These are phyloP conservation scores for Penicillium angulare DNA, from an alignment of 495 filamentous ascomycete species.

Conservation along the genomic window DNA sequence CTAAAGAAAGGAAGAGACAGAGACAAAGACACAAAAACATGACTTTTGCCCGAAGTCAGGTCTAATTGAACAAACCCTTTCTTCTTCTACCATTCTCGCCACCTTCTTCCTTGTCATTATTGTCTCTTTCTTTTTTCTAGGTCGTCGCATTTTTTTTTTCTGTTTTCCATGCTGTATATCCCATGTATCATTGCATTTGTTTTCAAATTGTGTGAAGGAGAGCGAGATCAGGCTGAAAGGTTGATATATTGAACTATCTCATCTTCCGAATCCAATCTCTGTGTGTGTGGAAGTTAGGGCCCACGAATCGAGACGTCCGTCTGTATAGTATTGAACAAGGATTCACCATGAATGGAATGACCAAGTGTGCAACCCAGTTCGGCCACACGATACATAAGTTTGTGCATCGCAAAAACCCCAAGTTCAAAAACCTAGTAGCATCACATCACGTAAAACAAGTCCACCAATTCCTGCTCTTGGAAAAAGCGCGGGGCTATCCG, in stretches of 20 bases:
- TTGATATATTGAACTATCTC: too few relatives aligned
- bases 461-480: neutral
- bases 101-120: neutral
- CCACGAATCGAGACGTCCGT: conserved; percentile 10
- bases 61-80: too few relatives aligned
- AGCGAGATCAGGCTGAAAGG: too few relatives aligned
- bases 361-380: conserved; percentile 10
- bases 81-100: neutral
- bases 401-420: too few relatives aligned
- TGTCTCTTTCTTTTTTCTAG: neutral
- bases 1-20: too few relatives aligned
- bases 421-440: too few relatives aligned
- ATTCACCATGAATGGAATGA: conserved; percentile 17
- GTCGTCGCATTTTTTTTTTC: too few relatives aligned
- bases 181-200: conserved; percentile 18
- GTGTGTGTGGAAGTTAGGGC: too few relatives aligned
- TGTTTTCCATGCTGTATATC: conserved; percentile 13
- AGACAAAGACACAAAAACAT: too few relatives aligned
- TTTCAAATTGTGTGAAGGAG: too few relatives aligned
- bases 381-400: conserved; percentile 5
- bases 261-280: too few relatives aligned
- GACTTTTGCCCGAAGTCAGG: too few relatives aligned
- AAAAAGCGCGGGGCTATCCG: neutral
- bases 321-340: conserved; percentile 13
- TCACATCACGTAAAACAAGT: neutral